A percentile compares a stretch with the other conserved stretches of the same genome.
These are phyloP conservation scores for Vigna hirtella DNA, from an alignment of 306 rosid genomes.

Conservation along the genomic window DNA sequence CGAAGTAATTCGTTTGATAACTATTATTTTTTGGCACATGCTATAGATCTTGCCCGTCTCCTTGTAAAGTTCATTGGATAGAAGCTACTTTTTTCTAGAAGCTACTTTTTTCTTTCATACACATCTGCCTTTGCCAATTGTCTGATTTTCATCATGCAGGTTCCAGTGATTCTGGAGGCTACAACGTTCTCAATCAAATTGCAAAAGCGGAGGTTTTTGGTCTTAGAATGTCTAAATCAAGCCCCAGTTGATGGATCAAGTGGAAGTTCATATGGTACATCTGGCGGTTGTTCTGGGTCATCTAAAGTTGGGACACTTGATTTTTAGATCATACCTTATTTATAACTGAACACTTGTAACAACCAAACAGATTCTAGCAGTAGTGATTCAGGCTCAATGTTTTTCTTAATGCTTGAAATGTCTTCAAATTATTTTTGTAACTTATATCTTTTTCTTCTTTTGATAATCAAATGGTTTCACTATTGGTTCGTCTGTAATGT, in stretches of 20 bases:
- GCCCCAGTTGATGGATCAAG: constrained; percentile 81
- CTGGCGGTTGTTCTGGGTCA: constrained; percentile 76
- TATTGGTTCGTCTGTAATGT: constrained; percentile 8
- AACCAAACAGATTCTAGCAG: background rate
- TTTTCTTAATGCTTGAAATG: constrained; percentile 20
- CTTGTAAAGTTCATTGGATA: background rate
- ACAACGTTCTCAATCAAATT: constrained; percentile 83
- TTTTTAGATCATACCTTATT: constrained; percentile 53
- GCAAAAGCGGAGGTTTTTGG: constrained; percentile 76
- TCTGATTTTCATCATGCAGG: constrained; percentile 53
- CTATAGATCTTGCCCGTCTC: constrained; percentile 12
- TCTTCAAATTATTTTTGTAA: background rate
- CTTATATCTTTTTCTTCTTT: background rate
- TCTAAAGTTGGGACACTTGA: constrained; percentile 67
- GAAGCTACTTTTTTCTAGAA: constrained; percentile 9
- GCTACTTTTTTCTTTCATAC: constrained; percentile 1
- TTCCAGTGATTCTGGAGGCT: constrained; percentile 79
- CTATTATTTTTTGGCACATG: constrained; percentile 15
- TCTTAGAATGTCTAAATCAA: constrained; percentile 89
- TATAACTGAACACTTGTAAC: background rate
- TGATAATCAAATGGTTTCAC: background rate
- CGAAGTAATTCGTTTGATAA: background rate
- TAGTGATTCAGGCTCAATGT: constrained; percentile 22
- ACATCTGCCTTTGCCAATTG: background rate
- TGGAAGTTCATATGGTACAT: constrained; percentile 79